Evolutionary conservation across 805 yeast species (phyloP).

Genomic region (Myxozyma geophila): DNA sequence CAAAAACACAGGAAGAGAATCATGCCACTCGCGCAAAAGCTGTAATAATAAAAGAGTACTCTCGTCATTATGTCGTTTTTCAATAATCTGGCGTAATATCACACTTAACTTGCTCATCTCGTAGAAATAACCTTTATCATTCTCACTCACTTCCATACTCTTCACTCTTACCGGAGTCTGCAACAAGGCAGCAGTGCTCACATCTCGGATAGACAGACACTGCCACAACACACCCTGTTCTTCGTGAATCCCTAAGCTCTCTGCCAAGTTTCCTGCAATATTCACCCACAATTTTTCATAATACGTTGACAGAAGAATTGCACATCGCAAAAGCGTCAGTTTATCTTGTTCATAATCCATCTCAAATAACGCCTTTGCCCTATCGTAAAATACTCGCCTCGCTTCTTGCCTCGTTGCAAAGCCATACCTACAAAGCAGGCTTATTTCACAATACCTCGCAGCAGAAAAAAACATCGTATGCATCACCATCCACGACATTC

Average conservation of each 20-base stretch:
- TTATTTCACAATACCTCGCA: conserved; percentile 2
- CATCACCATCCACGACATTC: conserved; percentile 13
- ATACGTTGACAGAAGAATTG: neutral
- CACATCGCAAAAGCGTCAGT: neutral
- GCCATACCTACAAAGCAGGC: neutral
- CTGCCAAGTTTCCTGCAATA: conserved; percentile 4
- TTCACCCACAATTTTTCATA: neutral
- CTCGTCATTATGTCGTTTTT: neutral
- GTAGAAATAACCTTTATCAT: neutral
- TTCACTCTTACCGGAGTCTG: conserved; percentile 2
- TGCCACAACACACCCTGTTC: neutral
- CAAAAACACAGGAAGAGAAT: neutral
- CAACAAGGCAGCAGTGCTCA: neutral
- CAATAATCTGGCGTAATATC: conserved; percentile 2
- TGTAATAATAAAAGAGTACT: neutral
- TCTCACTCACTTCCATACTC: neutral
- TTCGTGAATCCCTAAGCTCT: neutral
- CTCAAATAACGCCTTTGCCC: conserved; percentile 9
- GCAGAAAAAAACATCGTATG: conserved; percentile 21
- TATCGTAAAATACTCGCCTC: neutral
- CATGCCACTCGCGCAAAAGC: neutral
- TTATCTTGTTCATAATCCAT: conserved; percentile 7
- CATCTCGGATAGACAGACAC: conserved; percentile 4
- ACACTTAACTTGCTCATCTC: conserved; percentile 1
- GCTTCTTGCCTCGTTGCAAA: conserved; percentile 7